Evolutionary conservation across 768 basidiomycete genomes (phyloP).

Genomic region (Kwoniella newhampshirensis): DNA sequence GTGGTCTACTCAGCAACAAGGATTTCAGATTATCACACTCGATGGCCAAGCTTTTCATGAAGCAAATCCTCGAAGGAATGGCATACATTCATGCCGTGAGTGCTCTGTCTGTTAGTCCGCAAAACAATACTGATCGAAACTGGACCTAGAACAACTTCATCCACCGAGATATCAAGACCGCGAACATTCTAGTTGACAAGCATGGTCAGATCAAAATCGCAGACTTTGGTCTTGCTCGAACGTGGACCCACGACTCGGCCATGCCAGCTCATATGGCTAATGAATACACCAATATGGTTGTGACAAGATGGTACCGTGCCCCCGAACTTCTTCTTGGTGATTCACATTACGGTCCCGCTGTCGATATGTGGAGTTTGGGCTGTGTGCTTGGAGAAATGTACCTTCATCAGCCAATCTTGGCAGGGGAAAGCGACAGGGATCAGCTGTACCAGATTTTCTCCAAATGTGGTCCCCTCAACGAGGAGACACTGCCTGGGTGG

Average conservation of each 20-base stretch:
- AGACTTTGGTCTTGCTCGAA: conserved; percentile 92
- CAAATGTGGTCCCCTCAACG: conserved; percentile 78
- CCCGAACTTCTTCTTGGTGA: conserved; percentile 91
- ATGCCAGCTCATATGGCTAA: conserved; percentile 55
- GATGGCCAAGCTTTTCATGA: conserved; percentile 93
- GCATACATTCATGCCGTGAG: conserved; percentile 91
- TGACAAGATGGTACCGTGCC: conserved; percentile 97
- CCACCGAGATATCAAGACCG: conserved; percentile 98
- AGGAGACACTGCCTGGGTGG: conserved; percentile 54
- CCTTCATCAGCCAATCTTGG: conserved; percentile 76
- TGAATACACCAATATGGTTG: conserved; percentile 94
- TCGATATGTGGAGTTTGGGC: conserved; percentile 98
- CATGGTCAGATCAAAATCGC: conserved; percentile 80
- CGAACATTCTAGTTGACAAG: conserved; percentile 91
- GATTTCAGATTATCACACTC: conserved; percentile 72
- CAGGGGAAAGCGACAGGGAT: conserved; percentile 83
- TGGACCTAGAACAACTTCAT: conserved; percentile 79
- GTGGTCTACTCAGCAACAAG: conserved; percentile 88
- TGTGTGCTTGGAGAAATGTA: conserved; percentile 99
- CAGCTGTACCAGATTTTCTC: conserved; percentile 86
- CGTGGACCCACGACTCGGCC: conserved; percentile 54
- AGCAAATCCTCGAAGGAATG: conserved; percentile 91
- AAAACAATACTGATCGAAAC: background rate
- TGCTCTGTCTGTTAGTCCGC: conserved; percentile 10
- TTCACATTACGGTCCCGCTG: conserved; percentile 83